Base-by-base conservation (phyloP, 306 rosid genomes). In the Fragaria vesca region DNA sequence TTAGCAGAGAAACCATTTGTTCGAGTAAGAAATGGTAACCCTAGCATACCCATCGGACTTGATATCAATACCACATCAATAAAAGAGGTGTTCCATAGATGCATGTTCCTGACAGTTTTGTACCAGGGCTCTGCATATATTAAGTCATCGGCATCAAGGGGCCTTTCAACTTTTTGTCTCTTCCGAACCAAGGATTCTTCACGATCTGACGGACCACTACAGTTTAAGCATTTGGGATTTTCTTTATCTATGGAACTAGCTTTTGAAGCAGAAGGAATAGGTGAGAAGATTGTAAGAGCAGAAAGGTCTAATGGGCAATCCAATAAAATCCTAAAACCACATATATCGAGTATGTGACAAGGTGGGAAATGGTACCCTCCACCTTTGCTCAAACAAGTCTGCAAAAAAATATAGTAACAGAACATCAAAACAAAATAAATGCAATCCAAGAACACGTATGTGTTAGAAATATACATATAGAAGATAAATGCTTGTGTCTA, bases 241-340 rank as follows among this genome's bases (percentile, higher is more conserved):
- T 79, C 88, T 69, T 77, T 77, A 60, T 54, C 73, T n/a, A 54
- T 69, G 12, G 42, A 54, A 52, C 66, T 54, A 55, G 54, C 78
- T 74, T 82, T 68, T 55, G 78, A 81, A 73, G 81, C 80, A 77
- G 66, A 26, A 32, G 97, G 88, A 43, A 89, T 18, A 51, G 98
- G 97, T 62, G 98, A 92, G 86, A 94, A 94, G 63, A 87, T 86
- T 52, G 82, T 32, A 46, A 94, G 95, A 67, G 89, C 88, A 34
- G 97, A 87, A 77, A 94, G 93, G 83, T 94, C 97, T 57, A 94
- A 79, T 2, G 95, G 97, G 81, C 93, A 91, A 81, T 94, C 97
- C 51, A 94, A 69, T 76, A 92, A 85, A 86, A 94, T 87, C 81
- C 92, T 79, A 48, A 90, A 81, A 69, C 98, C 97, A 79, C 92